Evolutionary conservation across 2,329 filamentous ascomycete genomes (phyloP), one percentile per base, ranked within the genome.

Genomic region (Penicillium sclerotigenum): DNA sequence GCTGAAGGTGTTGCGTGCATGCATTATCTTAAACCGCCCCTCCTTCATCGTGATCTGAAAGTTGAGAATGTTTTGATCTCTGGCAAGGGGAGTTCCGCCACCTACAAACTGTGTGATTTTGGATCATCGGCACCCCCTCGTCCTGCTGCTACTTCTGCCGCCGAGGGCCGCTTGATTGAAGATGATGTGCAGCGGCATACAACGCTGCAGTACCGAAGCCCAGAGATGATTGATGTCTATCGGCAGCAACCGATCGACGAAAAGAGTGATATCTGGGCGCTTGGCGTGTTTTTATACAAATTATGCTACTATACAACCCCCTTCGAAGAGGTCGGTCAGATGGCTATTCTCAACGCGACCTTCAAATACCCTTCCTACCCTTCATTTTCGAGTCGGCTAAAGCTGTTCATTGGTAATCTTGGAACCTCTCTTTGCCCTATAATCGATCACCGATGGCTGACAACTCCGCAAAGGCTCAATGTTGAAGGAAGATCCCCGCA

Each of bases 191-290:
- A 97, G 75, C 90, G 90, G 68, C 93, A 99, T 72, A 99, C 94
- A 0, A 99, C 94, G 0, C 82, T 99, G 75, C 94, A 99, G 73
- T 99, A 99, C 73, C 84, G 94, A 63, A 97, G 93, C 71, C 94
- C 94, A 6, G 94, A 99, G 76, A 99, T 99, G 94, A 87, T 99
- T 58, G 94, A 99, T 69, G 94, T 99, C 24, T 99, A 97, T 76
- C 83, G 92, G 60, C 96, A 95, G 74, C 90, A 92, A 66, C 91
- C 94, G 0, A 96, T 99, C 70, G 91, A 99, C 70, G 94, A 99
- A 77, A 99, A 99, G 79, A 95, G 92, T 47, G 94, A 99, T 73
- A 97, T 99, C 29, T 99, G 92, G 94, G 94, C 94, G 1, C 77
- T 99, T 59, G 94, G 94, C 5, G 94, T 99, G 40, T 79, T 99